Conservation (phyloP, 129 eudicot genomes). For the Centella asiatica region DNA sequence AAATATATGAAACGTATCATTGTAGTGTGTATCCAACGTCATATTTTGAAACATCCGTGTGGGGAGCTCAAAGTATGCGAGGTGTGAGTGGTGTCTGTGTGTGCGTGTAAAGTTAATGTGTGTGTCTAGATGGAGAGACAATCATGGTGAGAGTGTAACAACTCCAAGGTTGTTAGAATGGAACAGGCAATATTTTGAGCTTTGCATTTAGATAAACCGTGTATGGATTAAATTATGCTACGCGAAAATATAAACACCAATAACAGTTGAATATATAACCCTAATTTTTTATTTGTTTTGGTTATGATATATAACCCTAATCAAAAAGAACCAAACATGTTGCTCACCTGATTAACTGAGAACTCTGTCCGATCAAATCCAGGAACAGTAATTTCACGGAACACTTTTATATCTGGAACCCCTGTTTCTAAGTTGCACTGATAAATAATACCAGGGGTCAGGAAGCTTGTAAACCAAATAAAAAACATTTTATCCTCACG, state of each 20-base stretch:
- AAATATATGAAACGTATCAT: not conserved
- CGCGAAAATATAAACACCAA: no score
- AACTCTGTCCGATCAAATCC: conserved; percentile 66
- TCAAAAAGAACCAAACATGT: not conserved
- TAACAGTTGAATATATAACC: no score
- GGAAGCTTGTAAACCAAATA: conserved; percentile 66
- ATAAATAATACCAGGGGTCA: conserved; percentile 69
- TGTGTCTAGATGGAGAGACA: not conserved
- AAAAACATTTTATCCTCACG: conserved; percentile 57
- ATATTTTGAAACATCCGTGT: not conserved
- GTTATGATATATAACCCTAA: no score
- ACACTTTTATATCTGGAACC: conserved; percentile 50
- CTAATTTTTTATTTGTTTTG: no score
- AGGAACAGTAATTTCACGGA: conserved; percentile 60
- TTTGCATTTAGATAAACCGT: no score
- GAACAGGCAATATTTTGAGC: not conserved
- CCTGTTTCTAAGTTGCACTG: conserved; percentile 37
- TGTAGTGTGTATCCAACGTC: no score
- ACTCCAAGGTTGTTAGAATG: not conserved
- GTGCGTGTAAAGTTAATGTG: no score
- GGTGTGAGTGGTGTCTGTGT: no score
- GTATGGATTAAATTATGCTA: not conserved
- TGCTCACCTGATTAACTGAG: conserved; percentile 56
- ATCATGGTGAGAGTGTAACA: no score
- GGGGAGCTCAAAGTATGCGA: not conserved